Percentiles rank a stretch among this genome's conserved stretches.
These are phyloP conservation scores for Adenanthera pavonina DNA, from an alignment of 306 rosid genomes.

Conservation along the genomic window DNA sequence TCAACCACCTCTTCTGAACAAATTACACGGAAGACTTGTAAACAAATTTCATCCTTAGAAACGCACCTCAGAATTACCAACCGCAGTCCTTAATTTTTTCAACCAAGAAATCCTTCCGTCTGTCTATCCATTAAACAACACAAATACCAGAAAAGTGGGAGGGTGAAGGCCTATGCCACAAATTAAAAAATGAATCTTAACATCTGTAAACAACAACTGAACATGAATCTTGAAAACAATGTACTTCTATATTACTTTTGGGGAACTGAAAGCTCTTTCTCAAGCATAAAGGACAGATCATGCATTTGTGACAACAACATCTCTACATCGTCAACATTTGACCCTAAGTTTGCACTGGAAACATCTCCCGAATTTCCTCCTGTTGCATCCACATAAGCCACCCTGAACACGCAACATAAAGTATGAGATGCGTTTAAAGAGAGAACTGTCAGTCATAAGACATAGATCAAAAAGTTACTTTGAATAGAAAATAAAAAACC, in stretches of 20 bases:
- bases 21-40: neutral
- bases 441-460: constrained; percentile 30
- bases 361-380: constrained; percentile 43
- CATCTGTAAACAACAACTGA: constrained; percentile 29
- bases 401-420: constrained; percentile 54
- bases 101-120: neutral
- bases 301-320: constrained; percentile 79
- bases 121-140: constrained; percentile 19
- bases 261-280: constrained; percentile 70
- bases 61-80: neutral
- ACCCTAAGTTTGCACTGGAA: constrained; percentile 45
- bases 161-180: constrained; percentile 30
- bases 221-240: constrained; percentile 34
- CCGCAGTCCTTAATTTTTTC: neutral
- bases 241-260: constrained; percentile 53
- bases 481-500: constrained; percentile 16
- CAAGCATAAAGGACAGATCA: constrained; percentile 91
- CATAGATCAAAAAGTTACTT: constrained; percentile 31
- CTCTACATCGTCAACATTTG: constrained; percentile 60
- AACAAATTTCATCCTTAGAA: neutral
- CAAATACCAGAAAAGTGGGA: constrained; percentile 18
- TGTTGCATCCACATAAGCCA: constrained; percentile 43
- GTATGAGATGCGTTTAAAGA: constrained; percentile 28
- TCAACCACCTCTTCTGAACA: neutral
- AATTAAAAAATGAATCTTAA: constrained; percentile 35